Evolutionary conservation across 306 rosid genomes (phyloP).

Genomic region (Delonix regia): DNA sequence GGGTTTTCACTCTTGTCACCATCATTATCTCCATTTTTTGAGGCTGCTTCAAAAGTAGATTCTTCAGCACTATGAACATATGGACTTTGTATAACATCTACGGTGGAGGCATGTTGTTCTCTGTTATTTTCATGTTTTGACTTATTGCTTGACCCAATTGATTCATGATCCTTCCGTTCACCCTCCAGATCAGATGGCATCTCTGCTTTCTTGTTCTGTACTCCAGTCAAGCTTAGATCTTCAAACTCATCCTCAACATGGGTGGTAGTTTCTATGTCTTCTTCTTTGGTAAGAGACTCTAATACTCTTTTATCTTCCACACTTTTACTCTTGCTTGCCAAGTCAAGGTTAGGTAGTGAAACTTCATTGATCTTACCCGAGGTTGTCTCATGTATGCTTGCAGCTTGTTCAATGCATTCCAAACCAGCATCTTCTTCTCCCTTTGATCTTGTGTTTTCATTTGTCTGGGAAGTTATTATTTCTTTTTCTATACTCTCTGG

Average conservation of each 20-base stretch:
- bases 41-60: slow-evolving; percentile 2
- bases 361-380: slow-evolving; percentile 24
- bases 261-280: slow-evolving; percentile 22
- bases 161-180: slow-evolving; percentile 30
- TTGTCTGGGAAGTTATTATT: background rate
- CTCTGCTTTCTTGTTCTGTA: slow-evolving; percentile 14
- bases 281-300: slow-evolving; percentile 10
- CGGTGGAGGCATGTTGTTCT: slow-evolving; percentile 22
- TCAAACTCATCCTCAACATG: background rate
- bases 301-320: slow-evolving; percentile 20
- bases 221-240: slow-evolving; percentile 2
- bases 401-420: slow-evolving; percentile 25
- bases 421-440: slow-evolving; percentile 16
- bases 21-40: slow-evolving; percentile 6
- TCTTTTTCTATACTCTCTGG: slow-evolving; percentile 30
- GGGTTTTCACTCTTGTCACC: slow-evolving; percentile 15
- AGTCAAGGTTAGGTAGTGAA: slow-evolving; percentile 25
- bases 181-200: background rate
- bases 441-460: slow-evolving; percentile 2
- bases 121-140: slow-evolving; percentile 8
- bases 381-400: slow-evolving; percentile 8
- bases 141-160: slow-evolving; percentile 24
- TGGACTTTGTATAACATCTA: slow-evolving; percentile 15
- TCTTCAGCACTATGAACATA: slow-evolving; percentile 14
- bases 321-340: background rate